Conservation (phyloP, 208 protist genomes). For the Acanthamoeba castellanii region DNA sequence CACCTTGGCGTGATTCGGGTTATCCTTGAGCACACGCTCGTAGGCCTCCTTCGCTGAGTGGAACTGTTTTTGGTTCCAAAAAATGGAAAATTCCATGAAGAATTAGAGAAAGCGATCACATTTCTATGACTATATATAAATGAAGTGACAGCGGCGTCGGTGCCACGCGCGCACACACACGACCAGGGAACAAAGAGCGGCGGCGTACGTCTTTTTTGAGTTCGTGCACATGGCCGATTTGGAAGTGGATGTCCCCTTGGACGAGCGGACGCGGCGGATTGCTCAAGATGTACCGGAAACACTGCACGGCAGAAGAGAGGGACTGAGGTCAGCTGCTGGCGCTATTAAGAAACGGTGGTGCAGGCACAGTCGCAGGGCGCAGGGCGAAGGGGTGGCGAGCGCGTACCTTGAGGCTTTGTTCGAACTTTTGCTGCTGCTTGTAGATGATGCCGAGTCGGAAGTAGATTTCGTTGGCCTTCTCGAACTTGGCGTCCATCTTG, state of each 20-base stretch:
- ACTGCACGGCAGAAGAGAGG: slow-evolving; percentile 36
- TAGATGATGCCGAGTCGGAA: slow-evolving; percentile 90
- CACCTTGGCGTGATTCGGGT: slow-evolving; percentile 86
- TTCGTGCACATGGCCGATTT: slow-evolving; percentile 90
- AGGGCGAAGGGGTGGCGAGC: not conserved
- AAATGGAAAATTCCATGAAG: not conserved
- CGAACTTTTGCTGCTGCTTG: slow-evolving; percentile 88
- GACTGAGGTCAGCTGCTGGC: not conserved
- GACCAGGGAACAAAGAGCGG: not conserved
- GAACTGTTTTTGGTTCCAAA: slow-evolving; percentile 55
- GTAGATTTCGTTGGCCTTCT: slow-evolving; percentile 88
- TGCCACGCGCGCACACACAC: too few species aligned
- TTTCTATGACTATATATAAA: too few species aligned
- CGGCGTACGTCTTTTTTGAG: slow-evolving; percentile 84
- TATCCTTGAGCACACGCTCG: slow-evolving; percentile 85
- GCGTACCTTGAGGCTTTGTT: slow-evolving; percentile 83
- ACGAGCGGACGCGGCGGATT: slow-evolving; percentile 82
- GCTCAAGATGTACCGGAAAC: slow-evolving; percentile 82
- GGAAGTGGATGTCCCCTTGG: slow-evolving; percentile 88
- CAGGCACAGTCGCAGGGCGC: not conserved
- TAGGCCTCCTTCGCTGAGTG: slow-evolving; percentile 86
- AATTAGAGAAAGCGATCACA: not conserved
- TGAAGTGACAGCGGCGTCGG: not conserved
- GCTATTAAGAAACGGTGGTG: not conserved
- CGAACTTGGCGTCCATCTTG: slow-evolving; percentile 88